phyloP scores from a whole-genome alignment of 2,329 filamentous ascomycete genomes.

The Penicillium sp. region DNA sequence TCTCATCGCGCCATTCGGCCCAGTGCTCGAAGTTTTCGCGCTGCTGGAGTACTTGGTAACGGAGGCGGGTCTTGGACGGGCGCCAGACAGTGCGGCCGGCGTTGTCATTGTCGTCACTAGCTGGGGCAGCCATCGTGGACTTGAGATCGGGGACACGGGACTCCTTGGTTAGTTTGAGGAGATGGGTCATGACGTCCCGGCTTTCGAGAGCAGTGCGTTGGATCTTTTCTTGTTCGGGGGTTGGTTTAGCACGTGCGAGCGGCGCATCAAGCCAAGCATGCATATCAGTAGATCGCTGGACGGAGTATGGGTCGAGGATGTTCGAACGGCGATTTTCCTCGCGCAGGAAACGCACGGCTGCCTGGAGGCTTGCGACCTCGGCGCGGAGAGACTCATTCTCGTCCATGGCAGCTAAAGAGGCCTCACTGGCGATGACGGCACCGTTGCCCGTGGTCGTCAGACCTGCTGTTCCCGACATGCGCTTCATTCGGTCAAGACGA shows the following conservation, averaged over 20 bases:
- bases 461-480: slow-evolving; percentile 41
- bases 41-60: slow-evolving; percentile 46
- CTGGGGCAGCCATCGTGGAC: slow-evolving; percentile 29
- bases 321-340: slow-evolving; percentile 46
- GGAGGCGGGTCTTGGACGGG: slow-evolving; percentile 43
- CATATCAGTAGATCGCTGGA: slow-evolving; percentile 42
- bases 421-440: slow-evolving; percentile 39
- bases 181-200: slow-evolving; percentile 43
- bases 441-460: slow-evolving; percentile 39
- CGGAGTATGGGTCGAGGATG: slow-evolving; percentile 44
- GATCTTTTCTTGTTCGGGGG: slow-evolving; percentile 32
- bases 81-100: slow-evolving; percentile 40
- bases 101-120: slow-evolving; percentile 15
- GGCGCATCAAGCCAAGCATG: slow-evolving; percentile 48
- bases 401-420: slow-evolving; percentile 43
- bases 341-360: slow-evolving; percentile 48
- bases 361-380: slow-evolving; percentile 46
- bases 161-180: slow-evolving; percentile 46
- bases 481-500: slow-evolving; percentile 46
- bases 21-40: slow-evolving; percentile 50
- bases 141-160: slow-evolving; percentile 43
- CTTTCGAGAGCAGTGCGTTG: slow-evolving; percentile 43
- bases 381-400: slow-evolving; percentile 46
- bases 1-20: slow-evolving; percentile 46
- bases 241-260: slow-evolving; percentile 30